Evolutionary conservation across 257 asterid genomes (phyloP).

Genomic region (Rauvolfia tetraphylla): DNA sequence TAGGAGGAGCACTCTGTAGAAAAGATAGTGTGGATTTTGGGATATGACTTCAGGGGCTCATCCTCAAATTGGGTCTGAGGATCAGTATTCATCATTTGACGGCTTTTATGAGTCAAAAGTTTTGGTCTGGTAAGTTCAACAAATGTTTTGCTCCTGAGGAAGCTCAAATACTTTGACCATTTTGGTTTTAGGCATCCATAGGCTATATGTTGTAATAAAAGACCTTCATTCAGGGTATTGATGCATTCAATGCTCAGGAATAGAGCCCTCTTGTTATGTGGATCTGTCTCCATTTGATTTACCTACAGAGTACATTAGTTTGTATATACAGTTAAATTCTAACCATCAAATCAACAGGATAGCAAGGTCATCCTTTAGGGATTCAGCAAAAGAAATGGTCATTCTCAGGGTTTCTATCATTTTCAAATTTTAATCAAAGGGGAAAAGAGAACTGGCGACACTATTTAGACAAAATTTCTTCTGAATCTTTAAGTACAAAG

Average conservation of each 20-base stretch:
- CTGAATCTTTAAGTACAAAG: not conserved
- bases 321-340: not conserved
- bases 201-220: conserved; percentile 67
- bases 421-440: not conserved
- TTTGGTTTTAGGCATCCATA: conserved; percentile 78
- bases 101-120: conserved; percentile 52
- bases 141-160: conserved; percentile 75
- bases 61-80: conserved; percentile 42
- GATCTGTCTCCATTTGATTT: conserved; percentile 58
- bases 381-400: too few species aligned
- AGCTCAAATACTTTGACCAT: conserved; percentile 88
- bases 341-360: not conserved
- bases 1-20: conserved; percentile 89
- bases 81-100: conserved; percentile 51
- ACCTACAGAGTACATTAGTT: conserved; percentile 41
- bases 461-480: not conserved
- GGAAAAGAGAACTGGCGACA: not conserved
- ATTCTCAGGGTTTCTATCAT: not conserved
- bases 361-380: not conserved
- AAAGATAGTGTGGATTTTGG: conserved; percentile 87
- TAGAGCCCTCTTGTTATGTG: conserved; percentile 57
- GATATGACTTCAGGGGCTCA: conserved; percentile 53
- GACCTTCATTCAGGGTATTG: conserved; percentile 80
- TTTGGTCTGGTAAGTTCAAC: conserved; percentile 70
- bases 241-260: conserved; percentile 72